A percentile compares a stretch with the other conserved stretches of the same genome.
phyloP scores from a whole-genome alignment of 106 monocot genomes.

The Gastrodia elata region DNA sequence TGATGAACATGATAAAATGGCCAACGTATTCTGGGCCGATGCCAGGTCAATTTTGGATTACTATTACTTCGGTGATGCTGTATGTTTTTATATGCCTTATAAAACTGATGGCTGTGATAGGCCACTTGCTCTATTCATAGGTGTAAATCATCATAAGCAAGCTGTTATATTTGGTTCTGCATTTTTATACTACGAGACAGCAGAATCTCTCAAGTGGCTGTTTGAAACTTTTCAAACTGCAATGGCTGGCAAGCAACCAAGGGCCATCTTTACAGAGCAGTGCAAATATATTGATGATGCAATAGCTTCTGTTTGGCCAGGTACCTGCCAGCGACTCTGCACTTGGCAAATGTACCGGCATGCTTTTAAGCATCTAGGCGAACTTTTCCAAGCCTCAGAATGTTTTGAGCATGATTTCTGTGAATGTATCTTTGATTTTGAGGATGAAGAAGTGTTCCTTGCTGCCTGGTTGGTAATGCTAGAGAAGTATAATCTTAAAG shows the following conservation, averaged over 20 bases:
- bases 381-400: slow-evolving; percentile 25
- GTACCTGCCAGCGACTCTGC: slow-evolving; percentile 29
- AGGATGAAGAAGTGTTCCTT: slow-evolving; percentile 56
- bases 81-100: slow-evolving; percentile 56
- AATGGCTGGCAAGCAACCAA: slow-evolving; percentile 51
- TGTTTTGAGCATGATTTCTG: slow-evolving; percentile 46
- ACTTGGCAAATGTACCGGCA: slow-evolving; percentile 51
- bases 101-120: slow-evolving; percentile 37
- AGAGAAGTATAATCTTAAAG: slow-evolving; percentile 44
- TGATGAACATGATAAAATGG: slow-evolving; percentile 58
- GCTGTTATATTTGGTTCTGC: slow-evolving; percentile 50
- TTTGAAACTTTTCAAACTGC: slow-evolving; percentile 56
- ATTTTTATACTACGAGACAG: slow-evolving; percentile 51
- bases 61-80: slow-evolving; percentile 60
- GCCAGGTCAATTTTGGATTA: slow-evolving; percentile 55
- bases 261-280: slow-evolving; percentile 38
- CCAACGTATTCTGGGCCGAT: slow-evolving; percentile 69
- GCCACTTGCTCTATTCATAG: slow-evolving; percentile 51
- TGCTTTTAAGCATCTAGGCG: slow-evolving; percentile 28
- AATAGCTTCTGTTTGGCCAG: slow-evolving; percentile 36
- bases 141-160: slow-evolving; percentile 63
- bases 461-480: slow-evolving; percentile 45
- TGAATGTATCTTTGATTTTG: slow-evolving; percentile 47
- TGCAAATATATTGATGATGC: slow-evolving; percentile 27
- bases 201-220: slow-evolving; percentile 60